Conservation (phyloP, 108 stramenopile genomes). For the Pseudonitzschia delicatissima region DNA sequence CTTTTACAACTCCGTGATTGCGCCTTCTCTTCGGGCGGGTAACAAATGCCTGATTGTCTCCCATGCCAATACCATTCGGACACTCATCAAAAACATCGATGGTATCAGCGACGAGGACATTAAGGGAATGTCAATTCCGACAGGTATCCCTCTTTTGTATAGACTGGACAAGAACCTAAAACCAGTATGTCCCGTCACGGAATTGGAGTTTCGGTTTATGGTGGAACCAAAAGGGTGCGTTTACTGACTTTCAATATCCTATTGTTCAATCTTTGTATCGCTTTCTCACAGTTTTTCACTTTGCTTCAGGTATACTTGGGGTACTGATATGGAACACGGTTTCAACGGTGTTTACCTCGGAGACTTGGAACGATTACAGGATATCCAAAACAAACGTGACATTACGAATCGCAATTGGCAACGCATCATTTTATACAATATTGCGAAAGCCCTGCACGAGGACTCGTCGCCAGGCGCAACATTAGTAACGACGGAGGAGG, state of each 20-base stretch:
- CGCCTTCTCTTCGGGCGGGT: slow-evolving; percentile 60
- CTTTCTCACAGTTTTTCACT: background rate
- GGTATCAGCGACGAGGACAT: slow-evolving; percentile 82
- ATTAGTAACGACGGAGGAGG: background rate
- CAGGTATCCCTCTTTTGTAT: slow-evolving; percentile 80
- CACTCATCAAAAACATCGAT: slow-evolving; percentile 83
- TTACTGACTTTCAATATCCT: background rate
- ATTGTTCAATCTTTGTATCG: background rate
- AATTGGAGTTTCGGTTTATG: slow-evolving; percentile 76
- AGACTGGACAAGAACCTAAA: slow-evolving; percentile 77
- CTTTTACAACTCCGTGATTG: slow-evolving; percentile 75
- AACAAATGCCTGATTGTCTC: slow-evolving; percentile 78
- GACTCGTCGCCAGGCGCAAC: background rate
- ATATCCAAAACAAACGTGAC: slow-evolving; percentile 82
- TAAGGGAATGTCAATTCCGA: slow-evolving; percentile 83
- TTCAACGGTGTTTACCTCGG: slow-evolving; percentile 84
- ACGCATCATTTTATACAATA: slow-evolving; percentile 74
- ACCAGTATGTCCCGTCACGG: slow-evolving; percentile 77
- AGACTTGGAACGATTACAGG: slow-evolving; percentile 79
- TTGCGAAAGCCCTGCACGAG: slow-evolving; percentile 49
- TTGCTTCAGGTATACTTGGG: slow-evolving; percentile 62
- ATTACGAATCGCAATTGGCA: slow-evolving; percentile 82
- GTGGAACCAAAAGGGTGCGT: slow-evolving; percentile 78
- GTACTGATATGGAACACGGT: slow-evolving; percentile 61
- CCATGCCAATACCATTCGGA: slow-evolving; percentile 86